phyloP scores from a whole-genome alignment of 2,329 filamentous ascomycete species.

The Neofusicoccum laricinum region DNA sequence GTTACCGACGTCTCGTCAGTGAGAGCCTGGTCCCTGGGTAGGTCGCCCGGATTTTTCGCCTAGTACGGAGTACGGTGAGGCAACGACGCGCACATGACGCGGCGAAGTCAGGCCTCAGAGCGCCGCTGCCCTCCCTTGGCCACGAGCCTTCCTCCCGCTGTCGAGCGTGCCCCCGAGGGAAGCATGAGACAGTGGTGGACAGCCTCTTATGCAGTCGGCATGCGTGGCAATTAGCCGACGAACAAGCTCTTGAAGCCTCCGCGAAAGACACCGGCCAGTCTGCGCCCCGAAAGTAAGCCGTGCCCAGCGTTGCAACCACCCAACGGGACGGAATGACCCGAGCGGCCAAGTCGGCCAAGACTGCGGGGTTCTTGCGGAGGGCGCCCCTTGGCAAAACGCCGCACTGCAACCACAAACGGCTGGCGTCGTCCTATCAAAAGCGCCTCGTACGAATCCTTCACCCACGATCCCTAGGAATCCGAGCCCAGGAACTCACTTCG shows the following conservation, averaged over 20 bases:
- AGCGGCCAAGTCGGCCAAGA: slow-evolving; percentile 5
- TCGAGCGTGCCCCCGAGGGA: background rate
- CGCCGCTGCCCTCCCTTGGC: too few relatives aligned
- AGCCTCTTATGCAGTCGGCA: background rate
- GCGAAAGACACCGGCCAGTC: slow-evolving; percentile 1
- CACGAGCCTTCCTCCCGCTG: too few relatives aligned
- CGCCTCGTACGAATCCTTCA: background rate
- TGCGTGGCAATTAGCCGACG: background rate
- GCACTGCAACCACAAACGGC: slow-evolving; percentile 11
- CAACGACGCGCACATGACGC: background rate
- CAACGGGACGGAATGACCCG: background rate
- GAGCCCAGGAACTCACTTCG: background rate
- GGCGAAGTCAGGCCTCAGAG: background rate
- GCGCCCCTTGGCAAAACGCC: background rate
- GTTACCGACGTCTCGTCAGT: background rate
- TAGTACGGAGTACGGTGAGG: background rate
- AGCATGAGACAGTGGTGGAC: background rate
- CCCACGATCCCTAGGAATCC: background rate
- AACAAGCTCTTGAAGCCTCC: slow-evolving; percentile 12
- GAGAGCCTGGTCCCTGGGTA: background rate
- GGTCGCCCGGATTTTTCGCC: background rate
- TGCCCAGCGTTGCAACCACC: slow-evolving; percentile 6
- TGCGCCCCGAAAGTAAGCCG: slow-evolving; percentile 13
- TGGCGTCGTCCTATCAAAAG: slow-evolving; percentile 8
- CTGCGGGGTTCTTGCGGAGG: slow-evolving; percentile 7